Conservation (phyloP, 2,329 filamentous ascomycete species). For the Pestalotiopsis sp. region DNA sequence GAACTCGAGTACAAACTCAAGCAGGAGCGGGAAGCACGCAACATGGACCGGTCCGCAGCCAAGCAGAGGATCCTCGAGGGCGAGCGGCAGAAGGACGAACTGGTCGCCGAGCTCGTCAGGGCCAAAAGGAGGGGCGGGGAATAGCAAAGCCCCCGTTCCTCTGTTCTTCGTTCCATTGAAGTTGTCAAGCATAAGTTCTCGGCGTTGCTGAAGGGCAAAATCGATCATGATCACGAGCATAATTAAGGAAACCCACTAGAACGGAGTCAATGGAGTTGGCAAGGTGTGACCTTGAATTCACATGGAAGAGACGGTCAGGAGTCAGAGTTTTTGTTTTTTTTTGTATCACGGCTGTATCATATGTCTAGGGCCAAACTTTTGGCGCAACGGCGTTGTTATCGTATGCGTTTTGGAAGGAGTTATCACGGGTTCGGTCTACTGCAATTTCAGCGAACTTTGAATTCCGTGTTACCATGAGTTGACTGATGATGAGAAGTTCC, state of each 20-base stretch:
- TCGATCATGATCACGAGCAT: neutral
- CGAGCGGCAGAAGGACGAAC: slow-evolving; percentile 32
- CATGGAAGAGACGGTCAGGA: neutral
- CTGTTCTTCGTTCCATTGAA: neutral
- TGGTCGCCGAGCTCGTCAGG: slow-evolving; percentile 29
- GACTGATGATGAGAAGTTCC: neutral
- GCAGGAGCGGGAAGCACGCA: slow-evolving; percentile 81
- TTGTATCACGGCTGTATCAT: neutral
- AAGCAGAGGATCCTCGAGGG: slow-evolving; percentile 59
- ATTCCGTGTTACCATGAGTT: neutral
- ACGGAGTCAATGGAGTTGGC: slow-evolving; percentile 1
- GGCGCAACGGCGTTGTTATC: neutral
- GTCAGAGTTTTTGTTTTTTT: neutral
- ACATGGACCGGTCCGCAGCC: slow-evolving; percentile 82
- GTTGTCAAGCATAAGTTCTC: slow-evolving; percentile 1
- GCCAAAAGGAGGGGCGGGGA: slow-evolving; percentile 25
- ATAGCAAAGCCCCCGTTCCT: slow-evolving; percentile 17
- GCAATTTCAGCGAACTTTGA: neutral
- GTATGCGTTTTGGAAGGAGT: neutral
- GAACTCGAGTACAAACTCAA: slow-evolving; percentile 89
- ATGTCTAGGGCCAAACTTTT: neutral
- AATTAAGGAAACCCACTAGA: neutral
- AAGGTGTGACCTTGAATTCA: neutral
- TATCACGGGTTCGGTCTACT: neutral
- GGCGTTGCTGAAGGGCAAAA: neutral